Evolutionary conservation across 495 filamentous ascomycete genomes (phyloP).

Genomic region (Xylaria bambusicola): DNA sequence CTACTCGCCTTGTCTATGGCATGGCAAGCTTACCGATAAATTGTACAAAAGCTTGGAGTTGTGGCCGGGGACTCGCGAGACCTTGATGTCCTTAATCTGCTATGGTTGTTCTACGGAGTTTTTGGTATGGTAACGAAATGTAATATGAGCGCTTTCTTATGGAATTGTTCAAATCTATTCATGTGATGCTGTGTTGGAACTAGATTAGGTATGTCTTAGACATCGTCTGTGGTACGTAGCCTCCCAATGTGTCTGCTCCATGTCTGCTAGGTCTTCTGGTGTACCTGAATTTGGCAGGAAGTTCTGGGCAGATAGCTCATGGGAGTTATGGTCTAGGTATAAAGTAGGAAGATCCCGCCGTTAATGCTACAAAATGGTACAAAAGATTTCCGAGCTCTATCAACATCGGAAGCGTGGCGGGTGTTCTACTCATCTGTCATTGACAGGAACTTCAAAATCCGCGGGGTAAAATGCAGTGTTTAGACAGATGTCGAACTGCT

Average conservation of each 20-base stretch:
- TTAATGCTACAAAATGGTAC: slow-evolving; percentile 24
- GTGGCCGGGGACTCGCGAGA: not conserved
- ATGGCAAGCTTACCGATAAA: not conserved
- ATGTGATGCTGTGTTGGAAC: not conserved
- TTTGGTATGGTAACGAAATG: not conserved
- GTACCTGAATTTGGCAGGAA: not conserved
- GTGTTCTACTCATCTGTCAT: not conserved
- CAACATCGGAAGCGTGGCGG: slow-evolving; percentile 13
- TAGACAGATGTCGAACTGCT: slow-evolving; percentile 27
- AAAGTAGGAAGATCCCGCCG: slow-evolving; percentile 7
- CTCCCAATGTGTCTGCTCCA: slow-evolving; percentile 7
- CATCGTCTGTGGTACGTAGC: not conserved
- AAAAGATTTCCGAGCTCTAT: slow-evolving; percentile 15
- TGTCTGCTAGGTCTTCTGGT: not conserved
- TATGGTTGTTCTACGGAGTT: not conserved
- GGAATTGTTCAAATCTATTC: slow-evolving; percentile 6
- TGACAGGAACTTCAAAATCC: slow-evolving; percentile 11
- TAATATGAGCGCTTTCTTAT: not conserved
- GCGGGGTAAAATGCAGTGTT: slow-evolving; percentile 24
- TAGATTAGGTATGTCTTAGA: not conserved
- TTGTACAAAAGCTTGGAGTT: slow-evolving; percentile 14
- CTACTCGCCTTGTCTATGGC: not conserved
- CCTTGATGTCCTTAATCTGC: not conserved
- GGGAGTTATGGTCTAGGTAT: not conserved
- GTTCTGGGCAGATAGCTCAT: not conserved